Evolutionary conservation across 2,329 filamentous ascomycete genomes (phyloP).

Genomic region (Microcyclosporella mali): DNA sequence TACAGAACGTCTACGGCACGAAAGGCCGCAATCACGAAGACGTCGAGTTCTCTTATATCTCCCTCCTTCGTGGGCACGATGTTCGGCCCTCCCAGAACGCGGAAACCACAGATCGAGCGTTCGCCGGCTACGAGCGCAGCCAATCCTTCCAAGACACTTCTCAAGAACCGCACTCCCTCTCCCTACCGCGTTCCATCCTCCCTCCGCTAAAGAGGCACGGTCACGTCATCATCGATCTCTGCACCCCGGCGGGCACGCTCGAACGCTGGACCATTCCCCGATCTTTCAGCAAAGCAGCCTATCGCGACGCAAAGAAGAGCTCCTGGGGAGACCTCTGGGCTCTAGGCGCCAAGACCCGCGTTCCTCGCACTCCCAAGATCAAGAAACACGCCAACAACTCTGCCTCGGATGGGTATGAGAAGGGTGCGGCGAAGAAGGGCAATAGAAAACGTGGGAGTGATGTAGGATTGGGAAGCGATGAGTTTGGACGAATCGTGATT

Average conservation of each 20-base stretch:
- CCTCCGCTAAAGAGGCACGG: constrained; percentile 80
- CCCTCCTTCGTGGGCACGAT: constrained; percentile 70
- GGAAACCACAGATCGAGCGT: constrained; percentile 58
- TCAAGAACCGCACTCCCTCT: constrained; percentile 45
- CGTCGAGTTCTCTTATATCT: constrained; percentile 82
- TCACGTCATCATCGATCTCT: constrained; percentile 84
- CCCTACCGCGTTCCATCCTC: constrained; percentile 71
- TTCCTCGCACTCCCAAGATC: constrained; percentile 42
- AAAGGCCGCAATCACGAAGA: constrained; percentile 78
- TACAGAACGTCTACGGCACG: constrained; percentile 68
- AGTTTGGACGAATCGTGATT: constrained; percentile 15
- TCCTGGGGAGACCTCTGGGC: constrained; percentile 95
- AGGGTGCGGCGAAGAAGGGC: not conserved
- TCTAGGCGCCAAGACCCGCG: constrained; percentile 81
- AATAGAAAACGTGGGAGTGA: constrained; percentile 1
- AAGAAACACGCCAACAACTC: constrained; percentile 4
- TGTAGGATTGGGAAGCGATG: constrained; percentile 15
- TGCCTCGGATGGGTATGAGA: not conserved
- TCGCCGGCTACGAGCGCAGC: constrained; percentile 61
- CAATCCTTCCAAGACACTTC: not conserved
- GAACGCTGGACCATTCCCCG: constrained; percentile 92
- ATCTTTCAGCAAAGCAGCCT: constrained; percentile 73
- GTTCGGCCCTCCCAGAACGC: constrained; percentile 36
- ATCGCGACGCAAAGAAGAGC: constrained; percentile 85
- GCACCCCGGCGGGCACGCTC: constrained; percentile 75